Base-by-base conservation (phyloP, 2,329 filamentous ascomycete species). In the Penicillium oxalicum region DNA sequence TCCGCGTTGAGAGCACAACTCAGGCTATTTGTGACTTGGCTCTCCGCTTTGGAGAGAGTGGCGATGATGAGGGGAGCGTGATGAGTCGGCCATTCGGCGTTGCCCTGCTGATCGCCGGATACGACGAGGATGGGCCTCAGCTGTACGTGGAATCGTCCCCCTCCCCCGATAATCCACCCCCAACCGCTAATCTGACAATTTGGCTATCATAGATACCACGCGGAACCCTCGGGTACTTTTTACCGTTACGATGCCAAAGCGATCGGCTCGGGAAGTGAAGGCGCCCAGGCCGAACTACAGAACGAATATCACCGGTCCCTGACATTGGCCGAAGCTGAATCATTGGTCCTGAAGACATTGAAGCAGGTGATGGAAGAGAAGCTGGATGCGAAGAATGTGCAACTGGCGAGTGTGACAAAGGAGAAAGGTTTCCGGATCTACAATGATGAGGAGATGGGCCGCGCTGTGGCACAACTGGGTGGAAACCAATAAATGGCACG, bases 321-420 rank as follows among this genome's bases (percentile, higher is more conserved):
- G 55, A 95, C 91, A 37, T 84, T 98, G 54, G 77, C 81, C 49
- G 93, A 98, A 68, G 93, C 93, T 50, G 93, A 98, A 76, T 93
- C 91, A 3, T 76, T 98, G 58, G 91, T 95, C 44, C 78, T 98
- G 65, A 97, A 97, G 82, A 98, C 93, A 34, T 73, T 98, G 70
- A 98, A 97, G 81, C 93, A 98, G 76, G 93, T 98, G 61, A 98
- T 98, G 93, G 93, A 98, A 76, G 93, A 98, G 83, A 98, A 98
- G 78, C 80, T 98, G 52, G 93, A 98, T 70, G 82, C 90, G 56
- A 98, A 98, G 82, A 98, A 98, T 68, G 93, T 98, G 58, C 93
- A 98, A 77, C 74, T 98, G 61, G 93, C 93, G 46, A 97, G 91
- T 68, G 93, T 98, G 49, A 98, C 93, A 55, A 95, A 91, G 79